phyloP scores from a whole-genome alignment of 2,329 filamentous ascomycete species.

The Colletotrichum sojae region DNA sequence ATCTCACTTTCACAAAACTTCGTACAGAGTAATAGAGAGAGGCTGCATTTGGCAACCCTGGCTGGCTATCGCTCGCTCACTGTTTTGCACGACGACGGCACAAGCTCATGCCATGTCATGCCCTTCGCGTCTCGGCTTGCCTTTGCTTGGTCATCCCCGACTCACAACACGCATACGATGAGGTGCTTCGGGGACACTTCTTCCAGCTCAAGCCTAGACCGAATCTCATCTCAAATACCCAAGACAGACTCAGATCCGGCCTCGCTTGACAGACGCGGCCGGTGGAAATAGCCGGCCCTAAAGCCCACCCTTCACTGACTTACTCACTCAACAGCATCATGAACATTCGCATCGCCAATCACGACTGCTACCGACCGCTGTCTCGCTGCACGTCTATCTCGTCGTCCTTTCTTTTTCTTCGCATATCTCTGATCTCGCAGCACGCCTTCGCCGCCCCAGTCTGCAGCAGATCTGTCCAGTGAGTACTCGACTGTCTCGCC shows the following conservation, averaged over 20 bases:
- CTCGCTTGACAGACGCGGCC: neutral
- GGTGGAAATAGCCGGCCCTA: conserved; percentile 18
- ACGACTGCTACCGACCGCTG: conserved; percentile 2
- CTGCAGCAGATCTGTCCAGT: conserved; percentile 5
- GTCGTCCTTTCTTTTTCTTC: conserved; percentile 24
- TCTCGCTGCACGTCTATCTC: conserved; percentile 12
- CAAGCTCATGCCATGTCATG: neutral
- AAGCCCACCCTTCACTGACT: neutral
- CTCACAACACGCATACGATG: neutral
- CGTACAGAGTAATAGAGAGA: too few relatives aligned
- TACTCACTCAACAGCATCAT: neutral
- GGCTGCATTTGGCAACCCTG: too few relatives aligned
- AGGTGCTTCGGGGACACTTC: conserved; percentile 12
- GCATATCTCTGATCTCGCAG: conserved; percentile 22
- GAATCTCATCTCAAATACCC: conserved; percentile 26
- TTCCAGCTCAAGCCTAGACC: neutral
- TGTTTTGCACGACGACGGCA: neutral
- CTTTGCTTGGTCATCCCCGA: neutral
- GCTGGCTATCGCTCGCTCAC: neutral
- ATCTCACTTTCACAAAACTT: neutral
- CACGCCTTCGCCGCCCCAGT: conserved; percentile 5
- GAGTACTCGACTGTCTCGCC: conserved; percentile 7
- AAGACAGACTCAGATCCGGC: conserved; percentile 22
- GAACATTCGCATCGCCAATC: conserved; percentile 15
- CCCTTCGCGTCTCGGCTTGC: conserved; percentile 3